A percentile compares a stretch with the other conserved stretches of the same genome.
Conservation (phyloP, 2,329 filamentous ascomycete species). For the Paraphoma chrysanthemicola region DNA sequence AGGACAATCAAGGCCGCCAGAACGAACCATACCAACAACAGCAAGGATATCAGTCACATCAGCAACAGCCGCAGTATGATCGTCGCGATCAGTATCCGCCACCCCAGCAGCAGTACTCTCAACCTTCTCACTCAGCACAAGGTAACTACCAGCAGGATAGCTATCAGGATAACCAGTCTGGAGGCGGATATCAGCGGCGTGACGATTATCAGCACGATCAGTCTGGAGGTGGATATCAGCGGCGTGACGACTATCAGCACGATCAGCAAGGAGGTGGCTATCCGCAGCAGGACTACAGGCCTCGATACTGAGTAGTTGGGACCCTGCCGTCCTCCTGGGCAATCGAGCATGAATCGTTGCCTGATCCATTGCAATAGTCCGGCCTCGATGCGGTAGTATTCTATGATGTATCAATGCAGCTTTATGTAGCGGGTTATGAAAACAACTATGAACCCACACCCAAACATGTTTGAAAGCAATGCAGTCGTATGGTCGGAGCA, state of each 20-base stretch:
- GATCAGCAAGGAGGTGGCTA: constrained; percentile 3
- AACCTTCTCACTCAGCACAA: constrained; percentile 5
- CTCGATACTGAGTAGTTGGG: not conserved
- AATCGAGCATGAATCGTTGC: too few species aligned
- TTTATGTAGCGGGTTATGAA: too few species aligned
- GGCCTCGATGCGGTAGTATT: too few species aligned
- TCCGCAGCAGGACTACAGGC: constrained; percentile 11
- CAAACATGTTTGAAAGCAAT: too few species aligned
- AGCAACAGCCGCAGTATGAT: constrained; percentile 2
- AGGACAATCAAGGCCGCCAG: constrained; percentile 12
- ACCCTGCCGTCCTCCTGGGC: too few species aligned
- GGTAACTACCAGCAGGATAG: constrained; percentile 8
- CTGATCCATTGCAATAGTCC: too few species aligned
- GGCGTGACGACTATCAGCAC: not conserved
- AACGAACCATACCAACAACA: constrained; percentile 9
- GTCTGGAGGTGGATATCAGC: not conserved
- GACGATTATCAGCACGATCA: constrained; percentile 10
- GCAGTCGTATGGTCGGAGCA: too few species aligned
- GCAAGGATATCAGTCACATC: constrained; percentile 7
- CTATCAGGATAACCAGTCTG: not conserved
- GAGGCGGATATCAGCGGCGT: constrained; percentile 5
- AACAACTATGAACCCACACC: too few species aligned
- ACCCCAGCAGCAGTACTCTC: constrained; percentile 9
- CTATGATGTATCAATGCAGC: too few species aligned
- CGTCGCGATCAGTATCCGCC: constrained; percentile 7